Percentiles rank a stretch among this genome's conserved stretches.
Evolutionary conservation across 208 protist genomes (phyloP).

Genomic region (Acanthamoeba lenticulata): DNA sequence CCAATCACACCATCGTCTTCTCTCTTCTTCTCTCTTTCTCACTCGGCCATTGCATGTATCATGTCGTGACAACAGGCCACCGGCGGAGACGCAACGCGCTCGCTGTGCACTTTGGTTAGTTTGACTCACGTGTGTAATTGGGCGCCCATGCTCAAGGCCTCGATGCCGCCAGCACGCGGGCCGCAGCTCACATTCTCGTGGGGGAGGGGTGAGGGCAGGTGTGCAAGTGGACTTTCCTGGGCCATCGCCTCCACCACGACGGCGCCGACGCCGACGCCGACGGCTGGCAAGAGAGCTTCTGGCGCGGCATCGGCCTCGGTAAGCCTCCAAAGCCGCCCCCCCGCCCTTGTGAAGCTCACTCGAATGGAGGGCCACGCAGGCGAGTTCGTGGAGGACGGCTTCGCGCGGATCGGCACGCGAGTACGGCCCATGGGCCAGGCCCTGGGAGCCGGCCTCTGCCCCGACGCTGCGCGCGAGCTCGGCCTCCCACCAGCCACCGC

Average conservation of each 20-base stretch:
- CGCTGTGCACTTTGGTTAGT: slow-evolving; percentile 29
- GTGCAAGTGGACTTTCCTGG: slow-evolving; percentile 22
- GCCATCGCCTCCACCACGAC: background rate
- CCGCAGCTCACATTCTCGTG: background rate
- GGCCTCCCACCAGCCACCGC: background rate
- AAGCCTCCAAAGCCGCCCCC: no score
- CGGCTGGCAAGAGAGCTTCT: background rate
- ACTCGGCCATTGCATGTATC: no score
- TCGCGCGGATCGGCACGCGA: background rate
- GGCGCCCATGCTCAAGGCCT: no score
- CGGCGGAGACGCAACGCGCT: background rate
- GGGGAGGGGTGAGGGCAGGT: background rate
- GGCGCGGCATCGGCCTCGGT: background rate
- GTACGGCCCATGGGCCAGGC: background rate
- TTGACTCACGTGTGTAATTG: slow-evolving; percentile 9
- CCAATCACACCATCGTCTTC: no score
- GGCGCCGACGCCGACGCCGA: background rate
- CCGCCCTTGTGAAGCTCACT: background rate
- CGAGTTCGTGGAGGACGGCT: background rate
- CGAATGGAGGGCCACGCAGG: no score
- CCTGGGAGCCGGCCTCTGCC: background rate
- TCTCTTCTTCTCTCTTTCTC: no score
- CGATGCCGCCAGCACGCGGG: no score
- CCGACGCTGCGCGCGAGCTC: background rate
- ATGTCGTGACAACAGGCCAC: no score